Base-by-base conservation (phyloP, 176 grass and related monocot genomes). In the Elaeis guineensis region DNA sequence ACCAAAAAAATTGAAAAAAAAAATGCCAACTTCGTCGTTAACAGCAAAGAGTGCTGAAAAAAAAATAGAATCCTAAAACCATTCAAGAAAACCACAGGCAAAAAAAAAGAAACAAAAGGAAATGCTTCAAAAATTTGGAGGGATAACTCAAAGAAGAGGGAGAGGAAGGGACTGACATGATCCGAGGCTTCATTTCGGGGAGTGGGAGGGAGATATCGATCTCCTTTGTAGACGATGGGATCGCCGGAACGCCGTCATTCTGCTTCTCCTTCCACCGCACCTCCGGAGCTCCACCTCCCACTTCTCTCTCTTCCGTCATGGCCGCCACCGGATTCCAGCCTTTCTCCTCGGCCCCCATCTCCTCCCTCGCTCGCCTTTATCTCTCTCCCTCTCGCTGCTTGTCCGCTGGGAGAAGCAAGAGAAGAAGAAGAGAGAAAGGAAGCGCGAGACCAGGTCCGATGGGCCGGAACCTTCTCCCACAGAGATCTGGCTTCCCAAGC, bases 161-260 rank as follows among this genome's bases (percentile, higher is more conserved):
- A 54, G 17, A 28, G 18, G 5, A 11, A n/a, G 35, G 8, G n/a
- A 74, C 84, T 92, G 50, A 83, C 93, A 92, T 78, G 77, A 98
- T 74, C 49, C 50, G 76, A 35, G 87, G 84, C 21, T 76, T 78
- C 81, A 92, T 92, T 50, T 89, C 73, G 3, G 71, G 69, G 3
- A 98, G 81, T 32, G 84, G 82, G 30, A 98, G 73, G 28, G 79
- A 62, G 76, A 92, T 98, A 67, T 98, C 87, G 68, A 98, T 61
- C 11, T 76, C 22, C 3, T 76, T 32, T 19, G 58, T 0, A n/a
- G 74, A 83, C 4, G 79, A 83, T 63, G 84, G 87, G 62, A 91
- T 71, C 24, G 73, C 64, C 14, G 12, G 69, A 4, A 74, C 58
- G 55, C 24, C 1, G 54, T 3, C 21, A 48, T 16, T 51, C 48